These are phyloP conservation scores for Setomelanomma holmii DNA, from an alignment of 2,329 filamentous ascomycete species.

Conservation along the genomic window DNA sequence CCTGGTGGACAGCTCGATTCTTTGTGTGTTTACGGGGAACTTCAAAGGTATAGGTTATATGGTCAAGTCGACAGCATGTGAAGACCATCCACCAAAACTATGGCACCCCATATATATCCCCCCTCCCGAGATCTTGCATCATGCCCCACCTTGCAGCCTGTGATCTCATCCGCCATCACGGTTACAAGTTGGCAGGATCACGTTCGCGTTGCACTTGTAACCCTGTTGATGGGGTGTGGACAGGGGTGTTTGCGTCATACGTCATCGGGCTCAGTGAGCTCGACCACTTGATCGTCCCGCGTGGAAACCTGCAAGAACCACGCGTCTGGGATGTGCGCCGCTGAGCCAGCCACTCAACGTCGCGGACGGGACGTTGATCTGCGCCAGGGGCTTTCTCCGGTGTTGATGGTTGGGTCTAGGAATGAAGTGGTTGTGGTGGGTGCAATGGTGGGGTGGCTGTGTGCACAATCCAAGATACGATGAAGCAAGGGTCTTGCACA, in stretches of 20 bases:
- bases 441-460: neutral
- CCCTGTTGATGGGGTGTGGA: slow-evolving; percentile 2
- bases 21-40: too few species aligned
- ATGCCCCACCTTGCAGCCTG: slow-evolving; percentile 3
- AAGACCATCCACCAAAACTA: too few species aligned
- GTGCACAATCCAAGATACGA: neutral
- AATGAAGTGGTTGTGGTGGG: neutral
- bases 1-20: too few species aligned
- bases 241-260: slow-evolving; percentile 23
- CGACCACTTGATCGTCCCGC: slow-evolving; percentile 23
- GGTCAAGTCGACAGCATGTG: neutral
- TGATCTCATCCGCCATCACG: slow-evolving; percentile 26
- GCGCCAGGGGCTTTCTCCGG: neutral
- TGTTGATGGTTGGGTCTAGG: neutral
- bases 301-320: slow-evolving; percentile 15
- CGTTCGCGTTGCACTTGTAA: neutral
- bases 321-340: slow-evolving; percentile 3
- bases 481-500: neutral
- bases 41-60: too few species aligned
- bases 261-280: slow-evolving; percentile 21
- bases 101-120: slow-evolving; percentile 9
- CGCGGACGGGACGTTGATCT: slow-evolving; percentile 8
- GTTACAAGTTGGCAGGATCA: slow-evolving; percentile 11
- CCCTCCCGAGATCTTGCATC: slow-evolving; percentile 9
- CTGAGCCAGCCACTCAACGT: neutral